phyloP scores from a whole-genome alignment of 441 rosid genomes.

The Erodium moschatum region DNA sequence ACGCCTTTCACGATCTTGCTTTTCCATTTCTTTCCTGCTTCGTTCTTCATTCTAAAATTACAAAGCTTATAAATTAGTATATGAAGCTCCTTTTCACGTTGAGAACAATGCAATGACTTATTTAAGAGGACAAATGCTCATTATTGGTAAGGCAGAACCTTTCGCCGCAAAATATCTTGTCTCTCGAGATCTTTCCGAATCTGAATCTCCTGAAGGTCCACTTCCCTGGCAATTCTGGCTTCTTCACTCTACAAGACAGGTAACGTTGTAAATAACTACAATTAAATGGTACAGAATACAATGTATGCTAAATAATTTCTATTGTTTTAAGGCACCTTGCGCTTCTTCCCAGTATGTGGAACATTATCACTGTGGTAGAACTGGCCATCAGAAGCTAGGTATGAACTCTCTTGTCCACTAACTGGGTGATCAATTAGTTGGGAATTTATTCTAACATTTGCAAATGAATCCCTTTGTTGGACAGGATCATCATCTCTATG shows the following conservation, averaged over 20 bases:
- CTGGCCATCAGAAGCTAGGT: slow-evolving; percentile 42
- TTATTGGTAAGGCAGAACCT: slow-evolving; percentile 36
- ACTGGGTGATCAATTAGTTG: slow-evolving; percentile 35
- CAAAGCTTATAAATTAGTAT: slow-evolving; percentile 21
- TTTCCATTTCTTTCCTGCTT: slow-evolving; percentile 77
- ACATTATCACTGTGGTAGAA: slow-evolving; percentile 44
- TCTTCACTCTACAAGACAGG: slow-evolving; percentile 45
- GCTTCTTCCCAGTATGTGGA: slow-evolving; percentile 51
- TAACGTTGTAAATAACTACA: slow-evolving; percentile 10
- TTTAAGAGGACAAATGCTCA: neutral
- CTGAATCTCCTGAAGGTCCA: slow-evolving; percentile 74
- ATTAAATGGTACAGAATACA: slow-evolving; percentile 7
- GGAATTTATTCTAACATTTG: slow-evolving; percentile 32
- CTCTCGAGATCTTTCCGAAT: slow-evolving; percentile 77
- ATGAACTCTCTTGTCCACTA: slow-evolving; percentile 39
- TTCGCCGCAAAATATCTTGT: slow-evolving; percentile 73
- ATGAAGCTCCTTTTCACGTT: slow-evolving; percentile 4
- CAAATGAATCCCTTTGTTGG: slow-evolving; percentile 35
- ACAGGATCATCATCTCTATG: slow-evolving; percentile 37
- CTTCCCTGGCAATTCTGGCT: slow-evolving; percentile 69
- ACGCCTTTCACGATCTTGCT: slow-evolving; percentile 81
- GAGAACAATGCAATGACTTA: neutral
- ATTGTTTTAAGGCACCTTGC: slow-evolving; percentile 42
- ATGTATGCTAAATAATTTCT: slow-evolving; percentile 7
- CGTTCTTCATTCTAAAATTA: slow-evolving; percentile 65